Evolutionary conservation across 192 early-diverging fungal genomes (phyloP).

Genomic region (Chytriomyces sp.): DNA sequence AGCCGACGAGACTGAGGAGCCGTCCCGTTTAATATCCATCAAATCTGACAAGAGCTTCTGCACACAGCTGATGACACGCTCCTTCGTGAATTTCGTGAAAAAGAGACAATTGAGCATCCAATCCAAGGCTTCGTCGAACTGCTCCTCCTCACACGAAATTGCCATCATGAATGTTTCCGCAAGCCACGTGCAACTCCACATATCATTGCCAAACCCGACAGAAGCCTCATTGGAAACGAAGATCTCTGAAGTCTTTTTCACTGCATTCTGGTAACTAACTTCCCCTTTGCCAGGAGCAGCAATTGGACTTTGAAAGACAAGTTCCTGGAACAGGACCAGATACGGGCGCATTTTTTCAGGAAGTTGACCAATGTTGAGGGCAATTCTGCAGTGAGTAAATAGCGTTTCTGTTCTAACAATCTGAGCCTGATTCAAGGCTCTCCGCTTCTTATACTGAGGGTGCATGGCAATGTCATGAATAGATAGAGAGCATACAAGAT

Average conservation of each 20-base stretch:
- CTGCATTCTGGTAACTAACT: conserved; percentile 46
- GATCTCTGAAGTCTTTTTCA: conserved; percentile 49
- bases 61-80: conserved; percentile 67
- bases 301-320: conserved; percentile 60
- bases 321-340: conserved; percentile 75
- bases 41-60: conserved; percentile 74
- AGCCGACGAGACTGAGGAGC: conserved; percentile 53
- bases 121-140: conserved; percentile 21
- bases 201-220: conserved; percentile 53
- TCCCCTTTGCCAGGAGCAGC: neutral
- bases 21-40: conserved; percentile 68
- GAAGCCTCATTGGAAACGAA: conserved; percentile 58
- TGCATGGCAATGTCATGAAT: conserved; percentile 6
- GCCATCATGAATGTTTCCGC: conserved; percentile 48
- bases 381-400: conserved; percentile 64
- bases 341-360: conserved; percentile 66
- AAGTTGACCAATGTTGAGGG: conserved; percentile 52
- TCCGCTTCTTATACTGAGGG: neutral
- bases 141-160: conserved; percentile 29
- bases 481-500: conserved; percentile 33
- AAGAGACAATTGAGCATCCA: conserved; percentile 51
- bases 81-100: conserved; percentile 68
- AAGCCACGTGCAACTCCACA: conserved; percentile 47
- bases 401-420: conserved; percentile 68
- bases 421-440: conserved; percentile 59